Conservation (phyloP, 2,329 filamentous ascomycete species). For the Lecanicillium sp. region DNA sequence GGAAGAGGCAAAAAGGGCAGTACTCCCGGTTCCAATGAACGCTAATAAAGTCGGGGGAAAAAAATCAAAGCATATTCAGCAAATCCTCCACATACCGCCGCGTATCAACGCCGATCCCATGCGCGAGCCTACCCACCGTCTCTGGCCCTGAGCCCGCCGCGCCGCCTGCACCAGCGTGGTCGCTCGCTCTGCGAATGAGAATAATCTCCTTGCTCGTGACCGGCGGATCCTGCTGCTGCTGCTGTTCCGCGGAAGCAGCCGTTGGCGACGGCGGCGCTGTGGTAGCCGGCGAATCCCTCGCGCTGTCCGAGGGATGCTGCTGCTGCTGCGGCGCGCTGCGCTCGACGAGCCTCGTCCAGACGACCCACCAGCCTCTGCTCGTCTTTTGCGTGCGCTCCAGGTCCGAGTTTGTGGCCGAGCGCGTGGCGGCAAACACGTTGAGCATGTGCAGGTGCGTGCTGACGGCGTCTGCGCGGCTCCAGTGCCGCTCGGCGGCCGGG, state of each 20-base stretch:
- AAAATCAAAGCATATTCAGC: conserved; percentile 44
- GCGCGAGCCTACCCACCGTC: conserved; percentile 49
- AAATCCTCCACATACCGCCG: conserved; percentile 67
- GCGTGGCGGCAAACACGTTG: conserved; percentile 42
- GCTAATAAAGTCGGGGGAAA: too few species aligned
- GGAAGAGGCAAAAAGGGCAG: not conserved
- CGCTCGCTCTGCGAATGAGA: conserved; percentile 51
- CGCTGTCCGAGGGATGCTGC: conserved; percentile 9
- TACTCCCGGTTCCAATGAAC: too few species aligned
- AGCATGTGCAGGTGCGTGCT: conserved; percentile 59
- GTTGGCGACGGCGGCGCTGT: conserved; percentile 3
- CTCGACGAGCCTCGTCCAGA: conserved; percentile 53
- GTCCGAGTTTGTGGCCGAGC: conserved; percentile 30
- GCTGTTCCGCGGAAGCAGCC: not conserved
- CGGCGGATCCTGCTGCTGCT: conserved; percentile 4
- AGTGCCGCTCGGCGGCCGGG: conserved; percentile 25
- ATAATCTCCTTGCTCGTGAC: conserved; percentile 51
- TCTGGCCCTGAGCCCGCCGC: conserved; percentile 32
- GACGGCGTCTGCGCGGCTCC: conserved; percentile 56
- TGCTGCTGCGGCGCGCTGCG: conserved; percentile 14
- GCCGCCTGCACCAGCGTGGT: conserved; percentile 39
- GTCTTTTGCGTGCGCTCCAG: conserved; percentile 59
- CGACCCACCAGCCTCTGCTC: conserved; percentile 61
- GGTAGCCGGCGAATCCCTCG: not conserved
- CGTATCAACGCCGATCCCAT: conserved; percentile 72